phyloP scores from a whole-genome alignment of 2,329 filamentous ascomycete species.

The Xylaria sp. region DNA sequence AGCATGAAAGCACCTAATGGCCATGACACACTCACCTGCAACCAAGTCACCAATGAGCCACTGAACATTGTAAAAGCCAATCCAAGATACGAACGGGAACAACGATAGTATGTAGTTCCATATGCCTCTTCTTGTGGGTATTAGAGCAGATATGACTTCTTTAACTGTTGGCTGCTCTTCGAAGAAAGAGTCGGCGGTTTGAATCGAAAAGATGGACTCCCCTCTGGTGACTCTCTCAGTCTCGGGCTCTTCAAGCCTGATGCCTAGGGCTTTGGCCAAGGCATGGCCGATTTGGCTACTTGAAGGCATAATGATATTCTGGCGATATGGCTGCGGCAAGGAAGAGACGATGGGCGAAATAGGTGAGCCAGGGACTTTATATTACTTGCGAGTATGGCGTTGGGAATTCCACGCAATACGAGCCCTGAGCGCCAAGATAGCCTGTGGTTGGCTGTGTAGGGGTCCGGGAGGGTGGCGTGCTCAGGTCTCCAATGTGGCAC shows the following conservation, averaged over 20 bases:
- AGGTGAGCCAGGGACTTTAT: conserved; percentile 19
- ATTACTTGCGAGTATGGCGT: conserved; percentile 9
- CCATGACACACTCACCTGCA: conserved; percentile 65
- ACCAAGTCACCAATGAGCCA: conserved; percentile 91
- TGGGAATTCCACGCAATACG: conserved; percentile 1
- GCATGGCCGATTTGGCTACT: conserved; percentile 69
- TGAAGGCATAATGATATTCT: conserved; percentile 44
- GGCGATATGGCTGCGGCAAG: conserved; percentile 3
- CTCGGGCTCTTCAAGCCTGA: conserved; percentile 76
- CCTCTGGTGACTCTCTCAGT: conserved; percentile 72
- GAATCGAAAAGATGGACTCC: conserved; percentile 78
- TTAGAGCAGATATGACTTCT: conserved; percentile 72
- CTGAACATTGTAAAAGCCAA: conserved; percentile 82
- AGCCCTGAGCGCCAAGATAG: conserved; percentile 18
- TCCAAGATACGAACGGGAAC: conserved; percentile 92
- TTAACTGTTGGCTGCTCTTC: conserved; percentile 77
- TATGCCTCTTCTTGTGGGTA: conserved; percentile 63
- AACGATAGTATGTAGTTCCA: conserved; percentile 69
- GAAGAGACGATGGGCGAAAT: background rate
- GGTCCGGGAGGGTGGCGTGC: conserved; percentile 25
- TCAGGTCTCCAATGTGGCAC: conserved; percentile 25
- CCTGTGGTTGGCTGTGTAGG: conserved; percentile 21
- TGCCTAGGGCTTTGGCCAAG: conserved; percentile 80
- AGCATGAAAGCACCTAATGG: conserved; percentile 26
- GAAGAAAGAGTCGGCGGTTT: conserved; percentile 77